phyloP scores from a whole-genome alignment of 129 eudicot species.

The Calendula officinalis region DNA sequence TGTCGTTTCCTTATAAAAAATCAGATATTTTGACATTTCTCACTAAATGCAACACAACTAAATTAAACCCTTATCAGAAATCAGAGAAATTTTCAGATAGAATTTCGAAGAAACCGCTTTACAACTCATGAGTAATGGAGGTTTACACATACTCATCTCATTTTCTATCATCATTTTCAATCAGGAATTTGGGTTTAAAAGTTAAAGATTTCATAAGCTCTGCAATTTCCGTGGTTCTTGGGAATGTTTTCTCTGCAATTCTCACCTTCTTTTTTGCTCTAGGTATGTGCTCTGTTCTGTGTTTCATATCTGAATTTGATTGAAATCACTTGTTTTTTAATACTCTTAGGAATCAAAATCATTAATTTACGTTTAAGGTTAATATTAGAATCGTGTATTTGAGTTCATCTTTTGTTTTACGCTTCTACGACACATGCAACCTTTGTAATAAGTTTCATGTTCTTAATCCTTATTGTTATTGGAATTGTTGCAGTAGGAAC shows the following conservation, averaged over 20 bases:
- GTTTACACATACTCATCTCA: constrained; percentile 64
- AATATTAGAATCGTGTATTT: constrained; percentile 3
- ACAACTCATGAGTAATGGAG: constrained; percentile 48
- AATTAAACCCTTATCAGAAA: constrained; percentile 5
- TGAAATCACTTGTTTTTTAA: constrained; percentile 2
- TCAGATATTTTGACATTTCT: constrained; percentile 14
- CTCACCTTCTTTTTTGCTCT: constrained; percentile 89
- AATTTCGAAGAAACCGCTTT: constrained; percentile 4
- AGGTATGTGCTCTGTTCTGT: constrained; percentile 44
- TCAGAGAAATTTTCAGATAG: neutral
- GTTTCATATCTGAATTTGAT: neutral
- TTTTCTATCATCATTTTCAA: constrained; percentile 50
- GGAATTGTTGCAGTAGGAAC: constrained; percentile 73
- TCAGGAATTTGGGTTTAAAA: constrained; percentile 41
- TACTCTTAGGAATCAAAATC: neutral
- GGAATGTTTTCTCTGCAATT: constrained; percentile 76
- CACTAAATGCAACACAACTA: constrained; percentile 14
- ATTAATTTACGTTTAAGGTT: neutral
- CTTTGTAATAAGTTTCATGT: neutral
- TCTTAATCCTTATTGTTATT: neutral
- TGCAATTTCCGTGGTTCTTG: constrained; percentile 63
- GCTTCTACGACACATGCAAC: neutral
- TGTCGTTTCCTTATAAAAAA: constrained; percentile 12
- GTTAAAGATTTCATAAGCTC: constrained; percentile 49
- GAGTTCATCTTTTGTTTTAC: neutral